Evolutionary conservation across 2,329 filamentous ascomycete genomes (phyloP).

Genomic region (Curvularia sp.): DNA sequence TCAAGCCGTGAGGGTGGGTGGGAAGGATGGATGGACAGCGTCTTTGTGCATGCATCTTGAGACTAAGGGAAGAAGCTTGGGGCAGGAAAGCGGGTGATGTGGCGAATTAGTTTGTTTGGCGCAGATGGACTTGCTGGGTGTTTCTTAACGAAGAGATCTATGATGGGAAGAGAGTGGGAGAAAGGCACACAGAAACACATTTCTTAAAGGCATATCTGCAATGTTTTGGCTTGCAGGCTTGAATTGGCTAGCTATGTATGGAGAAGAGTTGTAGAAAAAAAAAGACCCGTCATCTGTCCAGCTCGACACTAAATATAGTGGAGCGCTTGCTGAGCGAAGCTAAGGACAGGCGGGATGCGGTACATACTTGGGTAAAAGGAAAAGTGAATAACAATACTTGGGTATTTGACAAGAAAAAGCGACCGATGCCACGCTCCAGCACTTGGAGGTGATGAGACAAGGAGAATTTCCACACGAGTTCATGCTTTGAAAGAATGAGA

Average conservation of each 20-base stretch:
- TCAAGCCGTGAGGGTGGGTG: background rate
- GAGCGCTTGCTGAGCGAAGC: conserved; percentile 40
- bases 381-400: conserved; percentile 12
- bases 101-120: background rate
- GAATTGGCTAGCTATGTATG: conserved; percentile 6
- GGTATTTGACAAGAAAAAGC: conserved; percentile 35
- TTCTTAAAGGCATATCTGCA: background rate
- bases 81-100: background rate
- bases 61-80: background rate
- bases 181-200: background rate
- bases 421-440: conserved; percentile 46
- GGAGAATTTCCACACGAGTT: conserved; percentile 26
- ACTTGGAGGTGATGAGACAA: conserved; percentile 44
- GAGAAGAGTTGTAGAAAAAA: conserved; percentile 1
- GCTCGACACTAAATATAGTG: conserved; percentile 37
- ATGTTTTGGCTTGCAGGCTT: background rate
- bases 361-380: conserved; percentile 18
- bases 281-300: conserved; percentile 41
- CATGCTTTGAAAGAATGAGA: conserved; percentile 21
- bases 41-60: background rate
- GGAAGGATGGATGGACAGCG: background rate
- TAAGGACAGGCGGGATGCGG: conserved; percentile 37
- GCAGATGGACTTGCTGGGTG: background rate
- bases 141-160: background rate
- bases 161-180: too few relatives aligned